phyloP scores from a whole-genome alignment of 2,329 filamentous ascomycete species.

The Thielaviopsis euricoi region DNA sequence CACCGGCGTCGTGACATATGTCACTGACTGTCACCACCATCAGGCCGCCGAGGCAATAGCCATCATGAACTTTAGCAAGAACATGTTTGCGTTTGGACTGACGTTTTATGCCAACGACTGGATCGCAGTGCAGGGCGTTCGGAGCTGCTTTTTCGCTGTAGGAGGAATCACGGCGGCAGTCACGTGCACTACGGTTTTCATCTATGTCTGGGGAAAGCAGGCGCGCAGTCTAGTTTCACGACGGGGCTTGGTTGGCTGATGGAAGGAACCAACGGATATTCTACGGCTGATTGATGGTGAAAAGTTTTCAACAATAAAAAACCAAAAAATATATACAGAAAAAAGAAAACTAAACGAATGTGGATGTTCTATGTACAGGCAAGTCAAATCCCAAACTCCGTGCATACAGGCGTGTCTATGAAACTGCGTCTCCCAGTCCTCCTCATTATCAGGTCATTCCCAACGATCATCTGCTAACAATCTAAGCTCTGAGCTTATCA shows the following conservation, averaged over 20 bases:
- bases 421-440: too few relatives aligned
- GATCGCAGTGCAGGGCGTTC: constrained; percentile 20
- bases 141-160: constrained; percentile 12
- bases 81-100: constrained; percentile 22
- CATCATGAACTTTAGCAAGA: constrained; percentile 24
- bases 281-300: not conserved
- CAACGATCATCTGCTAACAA: constrained; percentile 8
- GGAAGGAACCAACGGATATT: not conserved
- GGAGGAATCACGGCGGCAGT: constrained; percentile 11
- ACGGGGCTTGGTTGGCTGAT: not conserved
- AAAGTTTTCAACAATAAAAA: not conserved
- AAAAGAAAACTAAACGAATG: not conserved
- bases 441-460: not conserved
- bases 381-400: not conserved
- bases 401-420: not conserved
- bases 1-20: constrained; percentile 22
- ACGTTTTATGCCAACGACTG: constrained; percentile 25
- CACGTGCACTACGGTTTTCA: constrained; percentile 21
- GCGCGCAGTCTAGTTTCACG: constrained; percentile 8
- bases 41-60: constrained; percentile 23
- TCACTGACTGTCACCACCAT: constrained; percentile 23
- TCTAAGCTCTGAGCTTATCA: constrained; percentile 1
- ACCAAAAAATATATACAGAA: not conserved
- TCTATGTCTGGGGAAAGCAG: constrained; percentile 12
- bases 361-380: not conserved